Percentiles rank a stretch among this genome's conserved stretches.
Evolutionary conservation across 176 grass and related monocot species (phyloP).

Genomic region (Zizania latifolia): DNA sequence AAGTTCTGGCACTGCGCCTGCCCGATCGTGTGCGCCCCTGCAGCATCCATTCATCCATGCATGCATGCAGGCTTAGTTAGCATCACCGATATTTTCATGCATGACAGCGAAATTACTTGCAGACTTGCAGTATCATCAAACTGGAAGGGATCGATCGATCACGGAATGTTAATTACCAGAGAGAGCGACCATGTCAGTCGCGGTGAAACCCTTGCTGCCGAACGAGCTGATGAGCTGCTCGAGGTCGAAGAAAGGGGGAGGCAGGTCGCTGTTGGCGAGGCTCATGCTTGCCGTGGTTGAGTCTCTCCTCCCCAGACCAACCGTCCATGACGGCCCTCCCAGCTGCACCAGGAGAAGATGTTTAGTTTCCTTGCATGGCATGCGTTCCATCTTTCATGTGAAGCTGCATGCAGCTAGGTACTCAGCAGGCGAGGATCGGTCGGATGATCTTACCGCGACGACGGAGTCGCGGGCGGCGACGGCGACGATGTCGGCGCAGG

Average conservation of each 20-base stretch:
- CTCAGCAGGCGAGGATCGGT: no score
- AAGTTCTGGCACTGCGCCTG: conserved; percentile 24
- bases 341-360: conserved; percentile 1
- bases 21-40: conserved; percentile 52
- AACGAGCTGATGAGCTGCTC: neutral
- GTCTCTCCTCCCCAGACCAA: conserved; percentile 41
- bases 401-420: no score
- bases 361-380: neutral
- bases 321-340: conserved; percentile 47
- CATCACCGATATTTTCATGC: no score
- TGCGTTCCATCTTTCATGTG: no score
- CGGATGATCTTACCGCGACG: conserved; percentile 37
- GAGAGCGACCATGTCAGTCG: conserved; percentile 14
- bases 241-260: neutral
- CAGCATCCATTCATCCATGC: neutral
- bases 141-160: no score
- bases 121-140: no score
- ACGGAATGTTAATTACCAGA: no score
- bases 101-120: no score
- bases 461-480: conserved; percentile 61
- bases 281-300: conserved; percentile 20
- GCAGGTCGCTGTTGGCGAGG: neutral
- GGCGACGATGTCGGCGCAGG: conserved; percentile 68
- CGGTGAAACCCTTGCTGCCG: neutral
- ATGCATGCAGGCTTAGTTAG: neutral